Conservation (phyloP, 192 early-diverging fungal species). For the Fimicolochytrium jonesii region DNA sequence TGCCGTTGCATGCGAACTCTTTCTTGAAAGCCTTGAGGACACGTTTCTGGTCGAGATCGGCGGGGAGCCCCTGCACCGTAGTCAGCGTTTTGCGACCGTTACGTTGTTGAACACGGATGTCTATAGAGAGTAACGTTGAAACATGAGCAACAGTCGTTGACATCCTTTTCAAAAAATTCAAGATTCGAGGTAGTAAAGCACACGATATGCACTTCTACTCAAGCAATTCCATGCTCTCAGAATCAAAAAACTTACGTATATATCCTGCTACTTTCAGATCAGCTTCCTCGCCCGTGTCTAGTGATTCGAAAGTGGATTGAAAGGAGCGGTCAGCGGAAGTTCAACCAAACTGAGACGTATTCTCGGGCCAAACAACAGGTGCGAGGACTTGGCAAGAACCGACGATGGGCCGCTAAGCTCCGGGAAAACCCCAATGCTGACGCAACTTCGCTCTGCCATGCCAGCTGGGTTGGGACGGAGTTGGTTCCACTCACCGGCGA, state of each 20-base stretch:
- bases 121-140: conserved; percentile 61
- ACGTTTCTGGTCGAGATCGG: conserved; percentile 81
- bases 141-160: conserved; percentile 11
- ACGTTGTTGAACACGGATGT: conserved; percentile 96
- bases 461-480: too few species aligned
- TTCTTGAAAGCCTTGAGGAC: conserved; percentile 97
- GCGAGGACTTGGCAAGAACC: too few species aligned
- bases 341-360: too few species aligned
- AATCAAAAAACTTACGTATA: conserved; percentile 44
- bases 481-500: conserved; percentile 35
- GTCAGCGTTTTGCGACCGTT: conserved; percentile 96
- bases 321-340: too few species aligned
- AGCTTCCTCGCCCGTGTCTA: conserved; percentile 42
- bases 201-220: conserved; percentile 17
- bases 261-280: conserved; percentile 40
- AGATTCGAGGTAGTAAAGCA: conserved; percentile 18
- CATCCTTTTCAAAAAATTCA: too few species aligned
- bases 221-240: too few species aligned
- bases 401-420: too few species aligned
- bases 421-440: too few species aligned
- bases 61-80: conserved; percentile 87
- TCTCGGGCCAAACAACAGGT: too few species aligned
- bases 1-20: conserved; percentile 95
- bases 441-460: too few species aligned
- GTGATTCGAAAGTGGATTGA: too few species aligned